Evolutionary conservation across 2,329 filamentous ascomycete species (phyloP).

Genomic region (Calonectria naviculata): DNA sequence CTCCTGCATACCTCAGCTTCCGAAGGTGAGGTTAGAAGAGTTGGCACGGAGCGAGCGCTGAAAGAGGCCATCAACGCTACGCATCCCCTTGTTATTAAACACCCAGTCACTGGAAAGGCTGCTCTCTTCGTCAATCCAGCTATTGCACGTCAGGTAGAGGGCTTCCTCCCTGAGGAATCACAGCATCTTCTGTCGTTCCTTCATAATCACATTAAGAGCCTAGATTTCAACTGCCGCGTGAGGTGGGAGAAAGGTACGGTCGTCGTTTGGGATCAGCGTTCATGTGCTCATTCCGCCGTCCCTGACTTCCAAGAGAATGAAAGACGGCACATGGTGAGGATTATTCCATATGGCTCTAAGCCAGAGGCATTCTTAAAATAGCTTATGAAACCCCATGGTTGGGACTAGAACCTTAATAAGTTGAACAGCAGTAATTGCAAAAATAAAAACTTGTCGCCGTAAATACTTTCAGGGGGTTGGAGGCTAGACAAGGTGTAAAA

Average conservation of each 20-base stretch:
- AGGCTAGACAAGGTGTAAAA: too few species aligned
- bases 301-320: conserved; percentile 44
- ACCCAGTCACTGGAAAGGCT: conserved; percentile 42
- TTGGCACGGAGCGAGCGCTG: conserved; percentile 41
- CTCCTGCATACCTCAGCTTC: conserved; percentile 41
- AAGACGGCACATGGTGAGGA: conserved; percentile 44
- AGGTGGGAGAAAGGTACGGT: conserved; percentile 44
- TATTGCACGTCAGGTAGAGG: conserved; percentile 42
- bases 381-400: neutral
- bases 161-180: conserved; percentile 44
- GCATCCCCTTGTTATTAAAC: conserved; percentile 42
- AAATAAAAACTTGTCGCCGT: neutral
- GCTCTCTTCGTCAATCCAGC: conserved; percentile 44
- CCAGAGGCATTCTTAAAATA: conserved; percentile 28
- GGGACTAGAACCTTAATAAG: neutral
- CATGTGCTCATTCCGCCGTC: conserved; percentile 40
- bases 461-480: neutral
- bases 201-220: conserved; percentile 43
- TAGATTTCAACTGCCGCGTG: conserved; percentile 44
- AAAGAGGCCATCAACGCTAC: conserved; percentile 43
- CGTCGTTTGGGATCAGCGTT: conserved; percentile 44
- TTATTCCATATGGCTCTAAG: conserved; percentile 42
- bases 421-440: neutral
- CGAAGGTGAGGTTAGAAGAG: conserved; percentile 41
- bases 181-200: conserved; percentile 40